Percentiles rank a stretch among this genome's conserved stretches.
Conservation (phyloP, 1,139 yeast species). For the Yamadazyma taylorii region DNA sequence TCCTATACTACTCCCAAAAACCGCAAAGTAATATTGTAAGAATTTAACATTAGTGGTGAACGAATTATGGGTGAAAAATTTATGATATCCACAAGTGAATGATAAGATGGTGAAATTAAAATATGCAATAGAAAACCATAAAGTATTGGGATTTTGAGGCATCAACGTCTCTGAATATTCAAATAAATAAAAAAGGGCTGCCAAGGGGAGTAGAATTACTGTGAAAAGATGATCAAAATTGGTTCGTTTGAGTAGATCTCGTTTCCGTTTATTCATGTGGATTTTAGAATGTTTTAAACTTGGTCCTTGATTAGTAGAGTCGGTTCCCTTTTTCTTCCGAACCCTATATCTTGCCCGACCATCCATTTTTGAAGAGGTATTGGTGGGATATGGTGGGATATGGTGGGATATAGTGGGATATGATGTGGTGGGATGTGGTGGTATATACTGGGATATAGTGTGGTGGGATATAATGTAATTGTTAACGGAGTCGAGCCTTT, state of each 20-base stretch:
- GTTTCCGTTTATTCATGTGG: slow-evolving; percentile 30
- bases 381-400: no score
- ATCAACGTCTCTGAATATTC: slow-evolving; percentile 19
- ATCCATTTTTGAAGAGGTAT: slow-evolving; percentile 10
- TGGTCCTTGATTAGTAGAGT: slow-evolving; percentile 7
- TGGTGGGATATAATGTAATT: no score
- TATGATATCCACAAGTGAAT: slow-evolving; percentile 47
- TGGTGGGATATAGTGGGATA: no score
- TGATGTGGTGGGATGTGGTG: no score
- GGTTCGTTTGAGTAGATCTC: slow-evolving; percentile 34
- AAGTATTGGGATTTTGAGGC: slow-evolving; percentile 27
- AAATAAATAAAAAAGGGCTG: slow-evolving; percentile 25
- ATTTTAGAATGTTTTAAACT: slow-evolving; percentile 25
- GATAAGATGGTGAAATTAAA: slow-evolving; percentile 41
- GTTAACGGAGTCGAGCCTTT: no score
- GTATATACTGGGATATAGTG: no score
- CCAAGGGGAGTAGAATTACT: slow-evolving; percentile 32
- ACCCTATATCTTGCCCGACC: slow-evolving; percentile 13
- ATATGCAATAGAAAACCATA: slow-evolving; percentile 34
- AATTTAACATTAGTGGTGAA: slow-evolving; percentile 37
- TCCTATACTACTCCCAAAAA: slow-evolving; percentile 61
- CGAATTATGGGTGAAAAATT: slow-evolving; percentile 56
- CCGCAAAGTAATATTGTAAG: slow-evolving; percentile 45
- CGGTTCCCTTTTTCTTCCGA: slow-evolving; percentile 12
- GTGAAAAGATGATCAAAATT: slow-evolving; percentile 35